Base-by-base conservation (phyloP, 441 rosid species). In the Cnidoscolus chayamansa region DNA sequence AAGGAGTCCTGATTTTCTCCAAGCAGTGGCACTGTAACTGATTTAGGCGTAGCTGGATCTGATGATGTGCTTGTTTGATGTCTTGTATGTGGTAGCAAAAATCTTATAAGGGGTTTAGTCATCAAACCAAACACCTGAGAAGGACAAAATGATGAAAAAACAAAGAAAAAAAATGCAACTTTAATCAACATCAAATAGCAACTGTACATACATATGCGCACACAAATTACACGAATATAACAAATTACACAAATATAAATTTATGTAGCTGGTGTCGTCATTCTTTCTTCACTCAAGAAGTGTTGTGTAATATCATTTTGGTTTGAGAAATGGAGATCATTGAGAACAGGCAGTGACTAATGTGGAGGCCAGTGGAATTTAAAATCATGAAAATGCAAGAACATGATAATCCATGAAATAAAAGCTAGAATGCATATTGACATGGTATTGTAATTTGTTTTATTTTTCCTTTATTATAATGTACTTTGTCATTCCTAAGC, bases 61-160 rank as follows among this genome's bases (percentile, higher is more conserved):
- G 93, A 87, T 1, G 71, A 67, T 48, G 63, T 2, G 47, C 79
- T 10, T 67, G 71, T 69, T 15, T 77, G 48, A 10, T 40, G 71
- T 70, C 81, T 88, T 0, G 86, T 79, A 43, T 80, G 81, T 4
- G 97, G 97, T 81, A 89, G 78, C 80, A 90, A 71, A 47, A 86
- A 49, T 66, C 87, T 79, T 72, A 94, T 94, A 8, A 94, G 87
- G 75, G 97, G 98, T 70, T 94, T 84, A 1, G 98, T 94, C 95
- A 94, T 30, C 78, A 92, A 61, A 47, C 98, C 98, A 8, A 90
- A 91, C 80, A 94, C 88, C 98, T 91, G 81, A 55, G 7, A 45
- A 58, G 16, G 32, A 31, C 5, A 72, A 75, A 76, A 69, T 32
- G 55, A 12, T 6, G 7, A 11, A 20, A 47, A 17, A 35, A 47